Evolutionary conservation across 2,329 filamentous ascomycete genomes (phyloP), one percentile per base, ranked within the genome.

Genomic region (Aspergillus flavus): DNA sequence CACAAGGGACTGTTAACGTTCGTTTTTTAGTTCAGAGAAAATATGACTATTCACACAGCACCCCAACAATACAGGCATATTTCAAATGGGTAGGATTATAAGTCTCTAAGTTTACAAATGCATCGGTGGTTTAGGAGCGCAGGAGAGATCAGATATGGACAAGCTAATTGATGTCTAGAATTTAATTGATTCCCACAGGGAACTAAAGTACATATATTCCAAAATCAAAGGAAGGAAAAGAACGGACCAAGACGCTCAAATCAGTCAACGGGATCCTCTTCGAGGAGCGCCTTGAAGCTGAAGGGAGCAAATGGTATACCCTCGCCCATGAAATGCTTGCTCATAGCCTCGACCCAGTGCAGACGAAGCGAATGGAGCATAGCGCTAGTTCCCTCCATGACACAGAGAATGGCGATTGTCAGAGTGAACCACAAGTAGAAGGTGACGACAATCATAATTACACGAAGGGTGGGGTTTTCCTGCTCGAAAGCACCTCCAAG

Each of bases 311-410:
- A 97, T 1, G 93, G 85, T 79, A 93, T 88, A 59, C 94, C 94
- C 64, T 92, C 91, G 73, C 95, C 95, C 76, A 96, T 89, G 79
- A 96, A 96, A 83, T 96, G 94, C 83, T 97, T 97, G 81, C 92
- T 96, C 88, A 97, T 97, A 21, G 94, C 94, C 80, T 97, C 94
- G 66, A 97, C 94, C 94, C 94, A 97, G 72, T 96, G 94, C 74
- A 97, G 83, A 84, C 94, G 87, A 71, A 97, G 86, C 64, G 90
- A 92, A 82, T 97, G 93, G 81, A 96, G 85, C 94, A 97, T 97
- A 72, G 94, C 94, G 80, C 91, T 94, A 36, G 94, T 97, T 68
- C 94, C 94, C 78, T 97, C 94, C 94, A 97, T 97, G 72, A 95
- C 88, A 71, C 95, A 94, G 62, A 97, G 83, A 68, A 97, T 90